Evolutionary conservation across 208 protist genomes (phyloP).

Genomic region (Acanthamoeba pearcei): DNA sequence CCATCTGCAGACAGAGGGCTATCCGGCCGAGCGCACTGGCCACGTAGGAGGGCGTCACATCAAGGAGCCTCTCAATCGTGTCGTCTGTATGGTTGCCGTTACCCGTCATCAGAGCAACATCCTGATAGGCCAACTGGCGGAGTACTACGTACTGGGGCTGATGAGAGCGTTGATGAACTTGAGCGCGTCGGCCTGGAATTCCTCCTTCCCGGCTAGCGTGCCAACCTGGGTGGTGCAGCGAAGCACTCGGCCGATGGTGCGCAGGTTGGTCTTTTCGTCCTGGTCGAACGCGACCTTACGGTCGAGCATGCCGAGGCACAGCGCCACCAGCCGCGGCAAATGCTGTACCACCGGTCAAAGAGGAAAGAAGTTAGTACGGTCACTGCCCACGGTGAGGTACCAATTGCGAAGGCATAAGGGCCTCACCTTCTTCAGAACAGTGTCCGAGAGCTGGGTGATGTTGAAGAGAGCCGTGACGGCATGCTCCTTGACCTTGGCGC

Average conservation of each 20-base stretch:
- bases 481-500: slow-evolving; percentile 50
- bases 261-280: slow-evolving; percentile 17
- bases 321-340: slow-evolving; percentile 7
- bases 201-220: background rate
- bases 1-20: slow-evolving; percentile 10
- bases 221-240: slow-evolving; percentile 23
- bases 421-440: background rate
- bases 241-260: slow-evolving; percentile 5
- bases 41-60: slow-evolving; percentile 4
- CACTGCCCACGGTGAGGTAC: no score
- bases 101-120: background rate
- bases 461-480: slow-evolving; percentile 53
- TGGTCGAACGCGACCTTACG: background rate
- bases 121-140: background rate
- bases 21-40: background rate
- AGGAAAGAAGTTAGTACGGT: background rate
- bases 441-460: slow-evolving; percentile 46
- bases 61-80: background rate
- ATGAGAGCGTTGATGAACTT: background rate
- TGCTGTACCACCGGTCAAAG: background rate
- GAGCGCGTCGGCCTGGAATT: background rate
- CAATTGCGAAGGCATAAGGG: background rate
- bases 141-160: slow-evolving; percentile 3
- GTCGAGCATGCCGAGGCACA: slow-evolving; percentile 42
- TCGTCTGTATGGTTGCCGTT: background rate